Conservation (phyloP, 2,329 filamentous ascomycete genomes). For the Trichoderma endophyticum region DNA sequence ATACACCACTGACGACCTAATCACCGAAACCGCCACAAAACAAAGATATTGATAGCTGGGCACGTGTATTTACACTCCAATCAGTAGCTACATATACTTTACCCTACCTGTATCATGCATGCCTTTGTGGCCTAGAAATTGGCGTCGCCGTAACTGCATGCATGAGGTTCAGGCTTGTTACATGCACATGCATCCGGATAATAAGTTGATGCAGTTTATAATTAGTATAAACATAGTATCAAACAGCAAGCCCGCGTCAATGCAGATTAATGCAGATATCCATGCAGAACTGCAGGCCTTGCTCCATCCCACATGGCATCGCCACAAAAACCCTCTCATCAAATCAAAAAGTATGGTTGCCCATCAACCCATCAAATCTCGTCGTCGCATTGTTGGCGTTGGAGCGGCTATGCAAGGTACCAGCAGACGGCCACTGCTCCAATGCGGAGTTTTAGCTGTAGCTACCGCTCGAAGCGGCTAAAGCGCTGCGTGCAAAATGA, state of each 20-base stretch:
- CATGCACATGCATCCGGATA: neutral
- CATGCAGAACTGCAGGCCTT: neutral
- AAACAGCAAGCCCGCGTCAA: neutral
- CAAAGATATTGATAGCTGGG: neutral
- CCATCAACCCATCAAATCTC: neutral
- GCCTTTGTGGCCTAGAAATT: neutral
- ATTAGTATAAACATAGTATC: neutral
- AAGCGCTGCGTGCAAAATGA: neutral
- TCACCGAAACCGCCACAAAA: neutral
- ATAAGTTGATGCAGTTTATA: neutral
- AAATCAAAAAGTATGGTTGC: neutral
- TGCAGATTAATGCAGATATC: neutral
- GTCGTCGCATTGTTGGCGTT: conserved; percentile 5
- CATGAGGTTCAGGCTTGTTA: neutral
- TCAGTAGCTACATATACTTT: neutral
- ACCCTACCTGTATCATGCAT: neutral
- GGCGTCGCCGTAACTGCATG: neutral
- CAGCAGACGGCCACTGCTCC: neutral
- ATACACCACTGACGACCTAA: neutral
- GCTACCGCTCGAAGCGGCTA: neutral
- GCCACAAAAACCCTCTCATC: neutral
- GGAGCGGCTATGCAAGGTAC: conserved; percentile 16
- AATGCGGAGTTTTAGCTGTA: conserved; percentile 5
- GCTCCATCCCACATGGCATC: neutral
- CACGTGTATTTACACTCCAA: neutral